Evolutionary conservation across 1,284 basidiomycete genomes (phyloP), one percentile per base, ranked within the genome.

Genomic region (Malassezia equina): DNA sequence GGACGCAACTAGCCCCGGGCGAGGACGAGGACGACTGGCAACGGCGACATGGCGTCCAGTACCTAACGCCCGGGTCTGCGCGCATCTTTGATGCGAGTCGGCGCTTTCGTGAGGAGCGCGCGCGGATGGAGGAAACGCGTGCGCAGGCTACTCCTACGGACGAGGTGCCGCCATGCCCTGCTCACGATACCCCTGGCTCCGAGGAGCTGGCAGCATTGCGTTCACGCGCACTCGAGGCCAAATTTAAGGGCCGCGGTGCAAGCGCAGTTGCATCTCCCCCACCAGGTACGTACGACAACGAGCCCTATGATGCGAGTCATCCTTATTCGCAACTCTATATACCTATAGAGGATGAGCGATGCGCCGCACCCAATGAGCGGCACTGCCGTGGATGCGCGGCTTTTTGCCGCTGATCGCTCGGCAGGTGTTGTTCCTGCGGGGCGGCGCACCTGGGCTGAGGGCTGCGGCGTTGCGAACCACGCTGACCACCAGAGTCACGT

Each of bases 251-350:
- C n/a, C 40, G 46, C 8, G 4, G 11, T 12, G 7, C 32, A 25
- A n/a, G 7, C 33, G 32, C 46, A 15, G n/a, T n/a, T n/a, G n/a
- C n/a, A n/a, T n/a, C n/a, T n/a, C n/a, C n/a, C n/a, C n/a, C n/a
- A 25, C 24, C 17, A 15, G 49, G 44, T 47, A 42, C 44, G 45
- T 47, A 28, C 32, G 19, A 15, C n/a, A 19, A 19, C 17, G 12
- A 17, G 39, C 29, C 45, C 50, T 21, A 57, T 29, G 55, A 57
- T 57, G 55, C 28, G 15, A 23, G 55, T 57, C 55, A 57, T 57
- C 55, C 55, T 57, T 57, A 57, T 40, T 28, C 55, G 55, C 49
- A 42, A 57, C 25, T 47, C 50, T 32, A 21, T 24, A 17, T 39
- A 19, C 29, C 7, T 33, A 32, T 32, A 39, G 25, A 19, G 28